These are phyloP conservation scores for Basidiobolus heterosporus DNA, from an alignment of 371 early-diverging fungal species.

Conservation along the genomic window DNA sequence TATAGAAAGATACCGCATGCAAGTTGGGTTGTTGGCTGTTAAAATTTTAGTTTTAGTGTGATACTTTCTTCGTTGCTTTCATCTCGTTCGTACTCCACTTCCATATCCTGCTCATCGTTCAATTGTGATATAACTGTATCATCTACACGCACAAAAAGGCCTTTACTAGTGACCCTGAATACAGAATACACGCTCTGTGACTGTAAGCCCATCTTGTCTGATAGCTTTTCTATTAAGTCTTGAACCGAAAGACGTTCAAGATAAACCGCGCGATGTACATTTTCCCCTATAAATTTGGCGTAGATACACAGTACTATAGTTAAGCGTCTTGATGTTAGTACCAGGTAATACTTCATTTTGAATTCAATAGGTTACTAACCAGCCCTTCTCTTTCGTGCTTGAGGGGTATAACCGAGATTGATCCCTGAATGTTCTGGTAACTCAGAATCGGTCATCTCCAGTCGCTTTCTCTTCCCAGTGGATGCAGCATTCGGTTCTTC, in stretches of 20 bases:
- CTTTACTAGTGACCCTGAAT: slow-evolving; percentile 19
- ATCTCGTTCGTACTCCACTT: too few species aligned
- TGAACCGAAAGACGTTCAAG: slow-evolving; percentile 23
- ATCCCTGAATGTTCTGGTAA: slow-evolving; percentile 13
- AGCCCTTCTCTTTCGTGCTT: slow-evolving; percentile 11
- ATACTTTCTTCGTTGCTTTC: too few species aligned
- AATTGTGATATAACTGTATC: slow-evolving; percentile 29
- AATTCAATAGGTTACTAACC: slow-evolving; percentile 1
- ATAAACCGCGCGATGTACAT: slow-evolving; percentile 30
- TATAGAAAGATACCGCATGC: too few species aligned
- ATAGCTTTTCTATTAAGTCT: slow-evolving; percentile 21
- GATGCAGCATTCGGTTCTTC: background rate
- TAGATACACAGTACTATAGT: slow-evolving; percentile 25
- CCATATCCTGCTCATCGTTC: slow-evolving; percentile 30
- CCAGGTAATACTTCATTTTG: background rate
- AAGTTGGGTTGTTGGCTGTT: too few species aligned
- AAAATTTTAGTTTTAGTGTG: too few species aligned
- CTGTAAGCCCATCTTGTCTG: slow-evolving; percentile 22
- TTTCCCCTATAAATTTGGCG: slow-evolving; percentile 22
- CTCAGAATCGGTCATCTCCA: slow-evolving; percentile 4
- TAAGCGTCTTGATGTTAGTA: background rate
- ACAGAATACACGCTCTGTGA: slow-evolving; percentile 19
- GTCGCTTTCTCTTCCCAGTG: background rate
- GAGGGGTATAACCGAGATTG: slow-evolving; percentile 19
- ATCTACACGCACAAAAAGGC: slow-evolving; percentile 22